Base-by-base conservation (phyloP, 2,329 filamentous ascomycete species). In the Diaporthe eres region DNA sequence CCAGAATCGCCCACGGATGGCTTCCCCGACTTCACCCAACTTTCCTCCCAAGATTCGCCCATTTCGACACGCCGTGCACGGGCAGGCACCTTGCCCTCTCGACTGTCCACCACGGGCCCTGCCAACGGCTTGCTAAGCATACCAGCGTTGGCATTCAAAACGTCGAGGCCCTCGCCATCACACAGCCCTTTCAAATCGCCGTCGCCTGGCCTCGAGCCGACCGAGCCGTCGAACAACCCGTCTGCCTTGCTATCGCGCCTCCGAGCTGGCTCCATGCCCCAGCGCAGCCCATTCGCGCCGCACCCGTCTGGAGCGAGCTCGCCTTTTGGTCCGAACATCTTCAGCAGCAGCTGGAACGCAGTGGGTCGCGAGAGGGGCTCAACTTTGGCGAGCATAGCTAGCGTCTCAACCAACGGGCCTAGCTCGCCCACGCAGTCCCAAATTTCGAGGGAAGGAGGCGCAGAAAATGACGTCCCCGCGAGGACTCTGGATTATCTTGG, bases 1-100 rank as follows among this genome's bases (percentile, higher is more conserved):
- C 96, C 96, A 78, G 97, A 99, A 86, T 98, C 96, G 49, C 97
- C 97, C 44, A 97, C 94, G 79, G 96, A 98, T 86, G 96, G 94
- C 79, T 98, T 98, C 81, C 96, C 97, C 75, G 96, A 98, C 84
- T 95, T 98, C 83, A 90, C 94, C 78, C 91, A 92, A 80, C 89
- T 94, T 57, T 90, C 94, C 57, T 89, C 93, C 12, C 90, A 93
- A 78, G 90, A 92, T 78, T 89, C 88, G 75, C 83, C 93, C 77
- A 92, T 93, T 74, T 89, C 94, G 80, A 91, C 92, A 65, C 92
- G 97, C 78, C 92, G 97, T 82, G 94, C 95, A 80, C 92, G 97
- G 83, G 97, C 97, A 77, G 97, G 97, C 79, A 99, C 97, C 4
- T 92, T 99, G n/a, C 97, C 97, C 31, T 98, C 97, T 61, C 91